These are phyloP conservation scores for Yarrowia osloensis DNA, from an alignment of 805 yeast genomes.

Conservation along the genomic window DNA sequence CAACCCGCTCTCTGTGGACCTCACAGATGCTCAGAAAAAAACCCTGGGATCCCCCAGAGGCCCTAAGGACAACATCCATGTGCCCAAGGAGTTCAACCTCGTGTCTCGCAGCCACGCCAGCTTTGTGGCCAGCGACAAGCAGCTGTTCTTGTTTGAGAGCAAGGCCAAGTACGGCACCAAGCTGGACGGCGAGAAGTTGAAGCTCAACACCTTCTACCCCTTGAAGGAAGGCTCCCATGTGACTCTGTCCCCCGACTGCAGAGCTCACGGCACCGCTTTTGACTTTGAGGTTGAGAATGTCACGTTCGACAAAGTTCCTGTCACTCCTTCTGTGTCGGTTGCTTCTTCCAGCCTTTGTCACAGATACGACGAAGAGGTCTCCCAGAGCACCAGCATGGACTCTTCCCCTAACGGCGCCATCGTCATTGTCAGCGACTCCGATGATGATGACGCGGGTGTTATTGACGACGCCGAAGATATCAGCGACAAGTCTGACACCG, in stretches of 20 bases:
- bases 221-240: not conserved
- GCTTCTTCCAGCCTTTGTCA: not conserved
- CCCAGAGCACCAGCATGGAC: not conserved
- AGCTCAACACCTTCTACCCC: not conserved
- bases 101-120: not conserved
- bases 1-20: not conserved
- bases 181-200: not conserved
- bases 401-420: not conserved
- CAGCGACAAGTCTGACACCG: not conserved
- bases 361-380: not conserved
- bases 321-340: not conserved
- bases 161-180: conserved; percentile 17
- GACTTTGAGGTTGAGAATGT: not conserved
- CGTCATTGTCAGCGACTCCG: not conserved
- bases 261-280: not conserved
- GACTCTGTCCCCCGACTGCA: not conserved
- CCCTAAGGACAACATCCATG: not conserved
- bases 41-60: not conserved
- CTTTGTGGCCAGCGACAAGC: not conserved
- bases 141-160: not conserved
- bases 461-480: not conserved
- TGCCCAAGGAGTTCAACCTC: not conserved
- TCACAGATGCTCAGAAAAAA: not conserved
- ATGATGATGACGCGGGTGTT: not conserved
- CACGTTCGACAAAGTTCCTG: not conserved